phyloP scores from a whole-genome alignment of 345 rosid species.

The Citrus hindsii region DNA sequence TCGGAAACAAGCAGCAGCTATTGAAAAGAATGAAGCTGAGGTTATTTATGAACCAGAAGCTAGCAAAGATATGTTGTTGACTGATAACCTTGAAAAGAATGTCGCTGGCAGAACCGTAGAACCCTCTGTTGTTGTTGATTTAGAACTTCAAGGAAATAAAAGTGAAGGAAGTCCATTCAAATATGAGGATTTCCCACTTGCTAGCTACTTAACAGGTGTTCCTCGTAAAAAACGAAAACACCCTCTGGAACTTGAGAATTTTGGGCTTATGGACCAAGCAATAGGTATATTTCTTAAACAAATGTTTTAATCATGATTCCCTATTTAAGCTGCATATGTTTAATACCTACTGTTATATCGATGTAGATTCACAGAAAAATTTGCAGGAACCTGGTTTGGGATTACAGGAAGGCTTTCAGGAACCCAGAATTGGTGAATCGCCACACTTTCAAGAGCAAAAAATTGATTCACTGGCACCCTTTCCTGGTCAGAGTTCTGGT shows the following conservation, averaged over 20 bases:
- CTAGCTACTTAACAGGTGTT: constrained; percentile 6
- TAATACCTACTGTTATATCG: neutral
- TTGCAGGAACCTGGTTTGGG: neutral
- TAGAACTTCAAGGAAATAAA: neutral
- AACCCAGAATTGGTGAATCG: neutral
- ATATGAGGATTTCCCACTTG: neutral
- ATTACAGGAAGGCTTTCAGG: neutral
- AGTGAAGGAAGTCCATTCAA: neutral
- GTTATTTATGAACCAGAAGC: neutral
- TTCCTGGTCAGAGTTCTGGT: neutral
- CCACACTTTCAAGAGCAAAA: neutral
- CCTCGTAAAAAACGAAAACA: neutral
- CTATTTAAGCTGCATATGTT: neutral
- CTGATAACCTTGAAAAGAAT: neutral
- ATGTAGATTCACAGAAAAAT: neutral
- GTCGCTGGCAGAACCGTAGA: neutral
- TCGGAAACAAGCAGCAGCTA: neutral
- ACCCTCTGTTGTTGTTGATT: neutral
- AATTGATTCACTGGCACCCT: neutral
- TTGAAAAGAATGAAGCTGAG: neutral
- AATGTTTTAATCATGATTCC: neutral
- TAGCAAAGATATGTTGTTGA: neutral
- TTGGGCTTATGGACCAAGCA: neutral
- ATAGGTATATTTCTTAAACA: neutral
- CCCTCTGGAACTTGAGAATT: neutral